Evolutionary conservation across 2,329 filamentous ascomycete genomes (phyloP).

Genomic region (Phaeosphaeriaceae sp.): DNA sequence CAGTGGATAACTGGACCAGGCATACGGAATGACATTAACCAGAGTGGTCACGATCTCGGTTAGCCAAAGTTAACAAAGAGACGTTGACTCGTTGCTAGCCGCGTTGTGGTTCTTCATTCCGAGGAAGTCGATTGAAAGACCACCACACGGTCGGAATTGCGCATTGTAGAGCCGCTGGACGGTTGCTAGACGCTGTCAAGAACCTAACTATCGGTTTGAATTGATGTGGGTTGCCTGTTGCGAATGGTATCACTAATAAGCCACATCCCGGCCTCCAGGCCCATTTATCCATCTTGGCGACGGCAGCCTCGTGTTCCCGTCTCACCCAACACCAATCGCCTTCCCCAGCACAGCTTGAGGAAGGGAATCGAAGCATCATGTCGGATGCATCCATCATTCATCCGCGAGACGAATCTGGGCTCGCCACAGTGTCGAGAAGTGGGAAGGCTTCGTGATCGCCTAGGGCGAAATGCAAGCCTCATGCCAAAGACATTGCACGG

Average conservation of each 20-base stretch:
- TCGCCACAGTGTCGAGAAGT: neutral
- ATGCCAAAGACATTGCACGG: neutral
- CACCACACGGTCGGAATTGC: neutral
- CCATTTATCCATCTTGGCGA: conserved; percentile 28
- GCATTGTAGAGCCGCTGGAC: conserved; percentile 1
- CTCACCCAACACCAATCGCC: conserved; percentile 7
- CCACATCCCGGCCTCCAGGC: conserved; percentile 13
- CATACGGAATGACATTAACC: conserved; percentile 3
- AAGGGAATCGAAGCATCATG: conserved; percentile 4
- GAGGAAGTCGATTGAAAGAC: neutral
- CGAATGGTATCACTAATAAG: conserved; percentile 1
- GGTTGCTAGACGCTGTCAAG: conserved; percentile 1
- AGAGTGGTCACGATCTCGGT: conserved; percentile 1
- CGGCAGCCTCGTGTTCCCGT: conserved; percentile 10
- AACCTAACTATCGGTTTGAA: conserved; percentile 9
- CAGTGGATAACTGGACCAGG: neutral
- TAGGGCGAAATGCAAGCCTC: conserved; percentile 6
- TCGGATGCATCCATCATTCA: conserved; percentile 15
- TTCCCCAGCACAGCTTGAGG: neutral
- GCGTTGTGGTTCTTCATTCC: neutral
- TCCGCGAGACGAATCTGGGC: conserved; percentile 20
- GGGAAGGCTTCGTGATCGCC: conserved; percentile 1
- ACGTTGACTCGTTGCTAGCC: neutral
- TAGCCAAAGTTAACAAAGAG: neutral
- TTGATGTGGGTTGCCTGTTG: neutral